phyloP scores from a whole-genome alignment of 345 rosid genomes.

The Odontarrhena argentea region DNA sequence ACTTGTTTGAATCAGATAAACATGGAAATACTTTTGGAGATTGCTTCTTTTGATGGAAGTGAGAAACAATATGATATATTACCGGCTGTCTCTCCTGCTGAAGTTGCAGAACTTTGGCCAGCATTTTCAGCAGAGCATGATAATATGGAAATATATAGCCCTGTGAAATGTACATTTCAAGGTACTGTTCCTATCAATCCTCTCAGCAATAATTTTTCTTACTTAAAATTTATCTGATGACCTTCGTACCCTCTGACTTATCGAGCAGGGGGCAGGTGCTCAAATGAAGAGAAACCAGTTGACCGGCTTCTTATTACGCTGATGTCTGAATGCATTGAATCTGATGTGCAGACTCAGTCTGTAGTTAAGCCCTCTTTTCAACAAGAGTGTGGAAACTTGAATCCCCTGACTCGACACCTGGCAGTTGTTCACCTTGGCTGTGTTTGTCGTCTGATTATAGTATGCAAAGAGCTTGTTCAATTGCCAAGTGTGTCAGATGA shows the following conservation, averaged over 20 bases:
- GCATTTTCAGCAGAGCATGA: conserved; percentile 47
- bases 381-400: conserved; percentile 57
- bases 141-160: conserved; percentile 50
- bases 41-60: conserved; percentile 61
- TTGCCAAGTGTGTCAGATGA: conserved; percentile 61
- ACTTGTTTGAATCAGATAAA: conserved; percentile 53
- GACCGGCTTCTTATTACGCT: conserved; percentile 65
- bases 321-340: conserved; percentile 65
- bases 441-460: conserved; percentile 58
- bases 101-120: conserved; percentile 58
- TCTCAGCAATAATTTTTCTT: conserved; percentile 18
- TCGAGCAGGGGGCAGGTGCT: conserved; percentile 61
- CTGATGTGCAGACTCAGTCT: conserved; percentile 56
- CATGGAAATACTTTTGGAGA: conserved; percentile 66
- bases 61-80: conserved; percentile 54
- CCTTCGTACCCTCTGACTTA: conserved; percentile 27
- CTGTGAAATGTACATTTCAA: conserved; percentile 61
- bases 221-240: conserved; percentile 19
- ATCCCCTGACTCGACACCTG: conserved; percentile 76
- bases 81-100: conserved; percentile 51
- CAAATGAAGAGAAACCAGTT: conserved; percentile 71
- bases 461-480: conserved; percentile 63
- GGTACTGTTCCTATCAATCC: conserved; percentile 50
- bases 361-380: conserved; percentile 43
- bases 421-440: conserved; percentile 72